phyloP scores from a whole-genome alignment of 2,329 filamentous ascomycete genomes.

The Xylaria sp. region DNA sequence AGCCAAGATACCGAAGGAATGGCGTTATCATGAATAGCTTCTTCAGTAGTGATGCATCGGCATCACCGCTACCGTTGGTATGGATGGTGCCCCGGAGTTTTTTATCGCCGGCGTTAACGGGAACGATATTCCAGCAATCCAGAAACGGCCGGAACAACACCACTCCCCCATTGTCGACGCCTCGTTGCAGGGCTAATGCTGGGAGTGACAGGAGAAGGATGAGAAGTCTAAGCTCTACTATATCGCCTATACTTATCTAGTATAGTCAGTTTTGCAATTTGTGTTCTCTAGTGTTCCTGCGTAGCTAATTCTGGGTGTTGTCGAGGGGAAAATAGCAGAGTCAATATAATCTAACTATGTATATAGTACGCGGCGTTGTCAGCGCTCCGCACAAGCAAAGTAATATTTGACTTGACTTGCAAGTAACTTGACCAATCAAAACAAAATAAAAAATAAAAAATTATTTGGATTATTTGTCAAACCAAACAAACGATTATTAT shows the following conservation, averaged over 20 bases:
- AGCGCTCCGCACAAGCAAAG: too few relatives aligned
- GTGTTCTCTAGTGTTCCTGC: conserved; percentile 2
- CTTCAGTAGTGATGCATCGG: not conserved
- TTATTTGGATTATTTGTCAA: too few relatives aligned
- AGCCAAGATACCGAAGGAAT: conserved; percentile 19
- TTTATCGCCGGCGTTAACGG: not conserved
- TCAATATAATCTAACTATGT: not conserved
- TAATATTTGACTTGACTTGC: too few relatives aligned
- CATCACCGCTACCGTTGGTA: not conserved
- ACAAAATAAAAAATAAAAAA: too few relatives aligned
- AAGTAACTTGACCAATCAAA: too few relatives aligned
- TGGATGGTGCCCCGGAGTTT: not conserved
- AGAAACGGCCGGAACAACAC: not conserved
- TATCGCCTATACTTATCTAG: not conserved
- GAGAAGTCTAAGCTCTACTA: not conserved
- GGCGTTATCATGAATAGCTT: conserved; percentile 5
- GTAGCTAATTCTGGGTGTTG: not conserved
- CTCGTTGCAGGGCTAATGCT: not conserved
- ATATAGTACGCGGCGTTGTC: too few relatives aligned
- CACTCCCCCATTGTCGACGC: too few relatives aligned
- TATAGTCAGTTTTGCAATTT: not conserved
- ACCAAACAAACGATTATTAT: too few relatives aligned
- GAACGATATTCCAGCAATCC: not conserved
- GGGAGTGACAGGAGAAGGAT: conserved; percentile 20
- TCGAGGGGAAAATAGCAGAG: not conserved